phyloP scores from a whole-genome alignment of 768 basidiomycete genomes.

The Lentinula boryana region DNA sequence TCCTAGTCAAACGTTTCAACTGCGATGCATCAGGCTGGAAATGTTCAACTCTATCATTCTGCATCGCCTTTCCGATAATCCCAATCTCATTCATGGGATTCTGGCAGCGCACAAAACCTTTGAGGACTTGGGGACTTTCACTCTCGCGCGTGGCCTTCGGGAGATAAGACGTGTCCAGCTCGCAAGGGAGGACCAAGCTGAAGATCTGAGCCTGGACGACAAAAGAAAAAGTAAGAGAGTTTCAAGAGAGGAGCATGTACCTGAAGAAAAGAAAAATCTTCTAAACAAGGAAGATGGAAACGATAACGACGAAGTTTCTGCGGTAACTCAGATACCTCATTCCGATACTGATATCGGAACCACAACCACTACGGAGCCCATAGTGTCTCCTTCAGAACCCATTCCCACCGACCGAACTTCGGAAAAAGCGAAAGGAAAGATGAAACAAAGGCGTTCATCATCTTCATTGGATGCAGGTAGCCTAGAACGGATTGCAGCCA shows the following conservation, averaged over 20 bases:
- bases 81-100: slow-evolving; percentile 83
- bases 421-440: slow-evolving; percentile 92
- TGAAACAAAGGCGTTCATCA: slow-evolving; percentile 66
- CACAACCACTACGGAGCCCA: slow-evolving; percentile 25
- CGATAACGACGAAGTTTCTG: slow-evolving; percentile 14
- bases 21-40: slow-evolving; percentile 58
- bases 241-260: slow-evolving; percentile 27
- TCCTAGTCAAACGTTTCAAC: neutral
- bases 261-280: slow-evolving; percentile 65
- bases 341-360: slow-evolving; percentile 20
- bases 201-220: slow-evolving; percentile 24
- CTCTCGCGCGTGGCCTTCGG: slow-evolving; percentile 74
- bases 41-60: slow-evolving; percentile 83
- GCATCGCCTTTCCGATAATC: slow-evolving; percentile 75
- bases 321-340: neutral
- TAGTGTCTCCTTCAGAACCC: slow-evolving; percentile 39
- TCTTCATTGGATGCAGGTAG: slow-evolving; percentile 42
- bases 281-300: slow-evolving; percentile 44
- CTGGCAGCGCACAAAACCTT: slow-evolving; percentile 80
- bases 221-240: slow-evolving; percentile 34
- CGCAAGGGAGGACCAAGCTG: slow-evolving; percentile 63
- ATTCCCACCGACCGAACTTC: slow-evolving; percentile 33
- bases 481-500: slow-evolving; percentile 59
- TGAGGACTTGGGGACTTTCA: slow-evolving; percentile 89
- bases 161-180: slow-evolving; percentile 75